Percentiles rank a stretch among this genome's conserved stretches.
Evolutionary conservation across 768 basidiomycete species (phyloP).

Genomic region (Sporobolomyces phaffii): DNA sequence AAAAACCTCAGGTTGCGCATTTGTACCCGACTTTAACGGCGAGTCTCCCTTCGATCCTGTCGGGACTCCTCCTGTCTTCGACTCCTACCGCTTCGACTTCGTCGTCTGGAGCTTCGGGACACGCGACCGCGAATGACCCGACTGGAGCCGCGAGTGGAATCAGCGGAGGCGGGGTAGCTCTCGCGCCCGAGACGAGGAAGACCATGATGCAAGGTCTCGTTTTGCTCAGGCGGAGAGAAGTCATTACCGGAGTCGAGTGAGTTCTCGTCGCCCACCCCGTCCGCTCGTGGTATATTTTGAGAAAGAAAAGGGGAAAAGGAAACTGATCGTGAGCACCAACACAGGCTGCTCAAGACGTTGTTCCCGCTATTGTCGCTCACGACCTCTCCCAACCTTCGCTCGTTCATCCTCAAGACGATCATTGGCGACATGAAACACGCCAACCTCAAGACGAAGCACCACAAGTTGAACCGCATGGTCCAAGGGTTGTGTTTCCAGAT

Average conservation of each 20-base stretch:
- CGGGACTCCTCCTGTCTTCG: constrained; percentile 68
- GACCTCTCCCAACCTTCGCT: constrained; percentile 72
- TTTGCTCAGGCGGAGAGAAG: constrained; percentile 84
- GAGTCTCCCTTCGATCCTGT: constrained; percentile 74
- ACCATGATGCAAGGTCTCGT: constrained; percentile 83
- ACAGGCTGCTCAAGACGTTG: constrained; percentile 80
- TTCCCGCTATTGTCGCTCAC: constrained; percentile 94
- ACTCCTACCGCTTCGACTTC: constrained; percentile 59
- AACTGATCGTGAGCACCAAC: too few relatives aligned
- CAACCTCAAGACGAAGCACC: constrained; percentile 79
- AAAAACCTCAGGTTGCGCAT: constrained; percentile 71
- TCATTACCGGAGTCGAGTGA: constrained; percentile 86
- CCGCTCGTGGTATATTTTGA: too few relatives aligned
- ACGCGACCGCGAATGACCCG: background rate
- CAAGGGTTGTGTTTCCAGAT: constrained; percentile 93
- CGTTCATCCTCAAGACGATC: constrained; percentile 86
- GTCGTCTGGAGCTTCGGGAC: too few relatives aligned
- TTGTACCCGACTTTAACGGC: constrained; percentile 90
- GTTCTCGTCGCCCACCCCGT: too few relatives aligned
- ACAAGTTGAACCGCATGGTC: constrained; percentile 90
- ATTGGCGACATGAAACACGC: constrained; percentile 86
- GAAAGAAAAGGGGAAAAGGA: too few relatives aligned
- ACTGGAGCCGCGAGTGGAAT: constrained; percentile 13
- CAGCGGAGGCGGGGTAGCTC: constrained; percentile 35
- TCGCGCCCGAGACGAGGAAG: constrained; percentile 67